A percentile compares a stretch with the other conserved stretches of the same genome.
phyloP scores from a whole-genome alignment of 345 rosid genomes.

The Camelina neglecta region DNA sequence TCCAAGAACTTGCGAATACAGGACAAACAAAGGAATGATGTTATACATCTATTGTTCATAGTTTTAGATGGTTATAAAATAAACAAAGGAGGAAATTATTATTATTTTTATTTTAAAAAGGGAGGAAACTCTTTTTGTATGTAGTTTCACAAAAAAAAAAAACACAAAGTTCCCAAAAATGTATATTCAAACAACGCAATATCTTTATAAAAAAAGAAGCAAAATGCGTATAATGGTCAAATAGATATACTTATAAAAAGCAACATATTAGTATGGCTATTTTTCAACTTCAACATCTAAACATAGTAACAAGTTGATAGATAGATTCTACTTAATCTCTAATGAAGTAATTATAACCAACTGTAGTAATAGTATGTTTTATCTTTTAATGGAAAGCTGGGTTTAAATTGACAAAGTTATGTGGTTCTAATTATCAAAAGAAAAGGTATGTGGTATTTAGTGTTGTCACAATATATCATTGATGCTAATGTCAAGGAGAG shows the following conservation, averaged over 20 bases:
- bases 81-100: neutral
- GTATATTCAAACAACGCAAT: neutral
- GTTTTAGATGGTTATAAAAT: constrained; percentile 30
- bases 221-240: constrained; percentile 2
- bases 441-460: no score
- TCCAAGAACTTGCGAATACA: constrained; percentile 34
- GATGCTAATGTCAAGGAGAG: neutral
- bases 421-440: neutral
- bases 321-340: neutral
- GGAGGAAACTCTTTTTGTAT: neutral
- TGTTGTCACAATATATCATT: neutral
- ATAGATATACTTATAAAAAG: neutral
- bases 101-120: neutral
- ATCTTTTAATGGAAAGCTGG: neutral
- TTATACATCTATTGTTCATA: neutral
- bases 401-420: neutral
- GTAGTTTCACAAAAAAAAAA: neutral
- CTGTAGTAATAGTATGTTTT: neutral
- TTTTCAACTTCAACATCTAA: neutral
- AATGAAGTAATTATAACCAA: neutral
- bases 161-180: neutral
- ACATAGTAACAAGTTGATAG: neutral
- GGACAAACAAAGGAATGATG: constrained; percentile 38
- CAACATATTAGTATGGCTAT: neutral
- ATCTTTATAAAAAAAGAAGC: neutral